Conservation (phyloP, 2,329 filamentous ascomycete species). For the Fusarium caatingaense region DNA sequence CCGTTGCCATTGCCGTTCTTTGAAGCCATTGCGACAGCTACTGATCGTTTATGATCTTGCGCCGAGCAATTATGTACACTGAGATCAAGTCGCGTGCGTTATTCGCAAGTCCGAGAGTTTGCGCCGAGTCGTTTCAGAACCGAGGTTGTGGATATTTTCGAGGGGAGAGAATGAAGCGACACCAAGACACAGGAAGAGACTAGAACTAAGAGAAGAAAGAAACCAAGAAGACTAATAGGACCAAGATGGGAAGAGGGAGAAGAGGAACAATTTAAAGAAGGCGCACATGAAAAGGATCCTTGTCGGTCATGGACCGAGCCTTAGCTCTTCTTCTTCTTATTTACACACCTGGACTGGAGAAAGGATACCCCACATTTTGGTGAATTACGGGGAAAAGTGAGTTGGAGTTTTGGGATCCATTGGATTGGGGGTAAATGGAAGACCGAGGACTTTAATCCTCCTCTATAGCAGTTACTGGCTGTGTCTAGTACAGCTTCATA, state of each 20-base stretch:
- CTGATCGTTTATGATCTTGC: neutral
- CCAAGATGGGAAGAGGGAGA: constrained; percentile 13
- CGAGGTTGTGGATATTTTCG: constrained; percentile 37
- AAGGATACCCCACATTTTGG: constrained; percentile 33
- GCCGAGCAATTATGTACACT: constrained; percentile 4
- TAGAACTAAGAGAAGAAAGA: neutral
- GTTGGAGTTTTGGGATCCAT: constrained; percentile 21
- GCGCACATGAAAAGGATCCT: constrained; percentile 25
- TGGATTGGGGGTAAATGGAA: constrained; percentile 28
- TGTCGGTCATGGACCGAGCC: constrained; percentile 30
- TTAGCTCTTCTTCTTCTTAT: constrained; percentile 14
- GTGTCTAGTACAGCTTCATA: neutral
- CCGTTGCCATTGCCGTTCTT: constrained; percentile 46
- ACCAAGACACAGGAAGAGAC: neutral
- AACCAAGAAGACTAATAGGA: neutral
- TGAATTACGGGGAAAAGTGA: constrained; percentile 20
- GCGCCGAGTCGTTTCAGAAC: constrained; percentile 29
- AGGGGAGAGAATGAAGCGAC: neutral
- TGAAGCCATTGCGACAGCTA: constrained; percentile 49
- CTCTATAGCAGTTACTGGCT: neutral
- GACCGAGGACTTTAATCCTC: constrained; percentile 1
- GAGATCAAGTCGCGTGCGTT: neutral
- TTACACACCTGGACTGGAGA: constrained; percentile 40
- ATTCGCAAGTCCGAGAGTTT: constrained; percentile 7
- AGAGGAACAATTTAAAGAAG: constrained; percentile 29